Evolutionary conservation across 2,329 filamentous ascomycete genomes (phyloP).

Genomic region (Fusarium sp.): DNA sequence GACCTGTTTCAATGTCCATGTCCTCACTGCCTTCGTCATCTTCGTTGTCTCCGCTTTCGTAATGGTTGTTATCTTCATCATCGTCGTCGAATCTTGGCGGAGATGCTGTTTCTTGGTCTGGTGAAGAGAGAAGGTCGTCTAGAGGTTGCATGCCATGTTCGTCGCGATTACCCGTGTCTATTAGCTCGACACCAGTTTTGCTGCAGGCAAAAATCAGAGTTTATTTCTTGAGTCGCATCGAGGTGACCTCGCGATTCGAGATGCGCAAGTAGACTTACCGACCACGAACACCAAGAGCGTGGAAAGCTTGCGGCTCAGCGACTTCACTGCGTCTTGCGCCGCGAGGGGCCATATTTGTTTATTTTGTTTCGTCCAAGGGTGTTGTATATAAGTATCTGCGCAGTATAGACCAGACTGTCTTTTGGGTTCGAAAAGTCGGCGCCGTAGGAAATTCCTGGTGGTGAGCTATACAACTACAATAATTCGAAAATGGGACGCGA

Average conservation of each 20-base stretch:
- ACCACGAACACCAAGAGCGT: conserved; percentile 54
- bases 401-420: background rate
- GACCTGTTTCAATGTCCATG: conserved; percentile 67
- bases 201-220: conserved; percentile 59
- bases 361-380: background rate
- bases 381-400: background rate
- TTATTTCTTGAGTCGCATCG: background rate
- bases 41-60: conserved; percentile 44
- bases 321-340: conserved; percentile 48
- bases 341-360: conserved; percentile 51
- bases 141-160: conserved; percentile 93
- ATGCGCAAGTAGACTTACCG: conserved; percentile 50
- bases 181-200: conserved; percentile 88
- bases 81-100: conserved; percentile 42
- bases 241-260: background rate
- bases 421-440: background rate
- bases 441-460: conserved; percentile 6
- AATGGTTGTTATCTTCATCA: conserved; percentile 24
- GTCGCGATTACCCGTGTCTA: conserved; percentile 83
- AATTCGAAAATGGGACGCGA: conserved; percentile 39
- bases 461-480: conserved; percentile 23
- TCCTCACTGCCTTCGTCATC: conserved; percentile 56
- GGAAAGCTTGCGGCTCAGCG: conserved; percentile 50
- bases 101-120: conserved; percentile 65
- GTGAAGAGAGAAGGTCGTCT: conserved; percentile 89